Percentiles rank a stretch among this genome's conserved stretches.
Evolutionary conservation across 495 filamentous ascomycete genomes (phyloP).

Genomic region (Aspergillus sclerotiicarbonarius): DNA sequence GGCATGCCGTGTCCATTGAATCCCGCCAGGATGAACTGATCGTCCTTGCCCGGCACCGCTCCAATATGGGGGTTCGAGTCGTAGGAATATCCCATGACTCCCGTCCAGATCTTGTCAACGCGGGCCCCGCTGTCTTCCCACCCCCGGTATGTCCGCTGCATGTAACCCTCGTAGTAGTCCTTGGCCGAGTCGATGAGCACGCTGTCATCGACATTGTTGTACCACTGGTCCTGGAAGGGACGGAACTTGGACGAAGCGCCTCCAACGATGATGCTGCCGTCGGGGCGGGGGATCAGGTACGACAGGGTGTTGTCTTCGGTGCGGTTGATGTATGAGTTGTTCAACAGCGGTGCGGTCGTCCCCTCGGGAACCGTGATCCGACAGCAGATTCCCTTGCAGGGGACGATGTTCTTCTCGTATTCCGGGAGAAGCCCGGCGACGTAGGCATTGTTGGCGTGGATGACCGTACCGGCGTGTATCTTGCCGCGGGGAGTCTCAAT

Average conservation of each 20-base stretch:
- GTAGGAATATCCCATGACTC: slow-evolving; percentile 45
- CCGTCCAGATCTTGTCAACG: slow-evolving; percentile 48
- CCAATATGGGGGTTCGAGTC: slow-evolving; percentile 51
- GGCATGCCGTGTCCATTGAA: slow-evolving; percentile 59
- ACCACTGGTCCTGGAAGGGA: slow-evolving; percentile 59
- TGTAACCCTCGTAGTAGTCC: slow-evolving; percentile 53
- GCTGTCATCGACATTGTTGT: slow-evolving; percentile 47
- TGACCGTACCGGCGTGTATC: slow-evolving; percentile 52
- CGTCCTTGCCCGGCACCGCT: slow-evolving; percentile 37
- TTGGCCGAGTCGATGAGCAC: slow-evolving; percentile 59
- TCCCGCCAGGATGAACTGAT: slow-evolving; percentile 48
- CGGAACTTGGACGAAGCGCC: slow-evolving; percentile 46
- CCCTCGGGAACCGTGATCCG: slow-evolving; percentile 61
- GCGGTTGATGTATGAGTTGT: slow-evolving; percentile 34
- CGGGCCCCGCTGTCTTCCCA: slow-evolving; percentile 44
- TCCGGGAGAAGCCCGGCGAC: slow-evolving; percentile 55
- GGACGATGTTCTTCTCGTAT: slow-evolving; percentile 62
- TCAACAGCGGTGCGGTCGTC: slow-evolving; percentile 44
- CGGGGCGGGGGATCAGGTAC: slow-evolving; percentile 67
- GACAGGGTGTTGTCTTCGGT: slow-evolving; percentile 27
- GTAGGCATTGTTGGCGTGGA: slow-evolving; percentile 75
- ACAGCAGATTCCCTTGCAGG: slow-evolving; percentile 54
- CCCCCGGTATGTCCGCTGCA: slow-evolving; percentile 44
- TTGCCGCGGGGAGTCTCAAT: slow-evolving; percentile 54
- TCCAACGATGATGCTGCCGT: slow-evolving; percentile 72